A percentile compares a stretch with the other conserved stretches of the same genome.
These are phyloP conservation scores for Kodamaea alishanica DNA, from an alignment of 1,139 yeast species.

Conservation along the genomic window DNA sequence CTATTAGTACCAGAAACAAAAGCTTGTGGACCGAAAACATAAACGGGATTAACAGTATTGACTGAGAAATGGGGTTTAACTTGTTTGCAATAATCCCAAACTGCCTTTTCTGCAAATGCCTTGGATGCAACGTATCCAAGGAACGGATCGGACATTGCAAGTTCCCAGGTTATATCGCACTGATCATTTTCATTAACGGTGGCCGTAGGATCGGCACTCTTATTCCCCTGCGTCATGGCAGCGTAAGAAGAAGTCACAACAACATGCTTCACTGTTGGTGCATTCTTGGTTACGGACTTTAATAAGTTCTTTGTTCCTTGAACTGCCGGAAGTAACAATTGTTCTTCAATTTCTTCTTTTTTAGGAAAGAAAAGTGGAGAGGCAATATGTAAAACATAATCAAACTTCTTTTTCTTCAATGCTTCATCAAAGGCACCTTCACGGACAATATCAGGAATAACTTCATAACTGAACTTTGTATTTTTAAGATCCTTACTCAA, in stretches of 20 bases:
- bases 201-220: conserved; percentile 7
- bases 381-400: conserved; percentile 37
- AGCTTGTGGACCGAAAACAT: conserved; percentile 43
- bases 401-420: conserved; percentile 25
- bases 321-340: conserved; percentile 32
- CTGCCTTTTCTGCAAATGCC: conserved; percentile 27
- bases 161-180: conserved; percentile 42
- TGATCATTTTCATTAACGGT: conserved; percentile 23
- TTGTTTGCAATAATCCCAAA: conserved; percentile 28
- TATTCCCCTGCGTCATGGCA: conserved; percentile 24
- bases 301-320: conserved; percentile 30
- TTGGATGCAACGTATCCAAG: conserved; percentile 31
- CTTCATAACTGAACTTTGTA: conserved; percentile 24
- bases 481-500: conserved; percentile 20
- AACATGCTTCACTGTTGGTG: conserved; percentile 47
- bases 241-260: conserved; percentile 58
- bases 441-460: conserved; percentile 29
- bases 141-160: conserved; percentile 10
- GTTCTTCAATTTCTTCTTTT: conserved; percentile 26
- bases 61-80: conserved; percentile 19
- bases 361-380: conserved; percentile 35
- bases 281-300: conserved; percentile 33
- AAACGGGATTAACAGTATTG: conserved; percentile 29
- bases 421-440: conserved; percentile 35
- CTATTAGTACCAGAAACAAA: conserved; percentile 19